A percentile compares a stretch with the other conserved stretches of the same genome.
phyloP scores from a whole-genome alignment of 2,329 filamentous ascomycete species.

The Monilinia polystroma region DNA sequence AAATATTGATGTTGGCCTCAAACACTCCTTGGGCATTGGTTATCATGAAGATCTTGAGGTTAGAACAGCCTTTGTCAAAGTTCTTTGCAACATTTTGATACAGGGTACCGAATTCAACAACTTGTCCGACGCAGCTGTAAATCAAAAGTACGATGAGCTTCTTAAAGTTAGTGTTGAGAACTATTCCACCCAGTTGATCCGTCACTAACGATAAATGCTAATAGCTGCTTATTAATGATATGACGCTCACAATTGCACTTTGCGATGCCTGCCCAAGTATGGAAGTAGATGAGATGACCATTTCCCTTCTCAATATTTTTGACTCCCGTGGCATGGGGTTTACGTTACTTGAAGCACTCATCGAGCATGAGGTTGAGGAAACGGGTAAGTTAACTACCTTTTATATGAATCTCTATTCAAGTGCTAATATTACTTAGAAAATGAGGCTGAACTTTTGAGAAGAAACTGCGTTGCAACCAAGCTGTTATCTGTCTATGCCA shows the following conservation, averaged over 20 bases:
- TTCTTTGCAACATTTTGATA: conserved; percentile 68
- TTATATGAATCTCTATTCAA: background rate
- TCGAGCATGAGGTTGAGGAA: conserved; percentile 67
- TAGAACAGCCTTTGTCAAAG: conserved; percentile 67
- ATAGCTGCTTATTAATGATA: conserved; percentile 60
- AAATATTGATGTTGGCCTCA: conserved; percentile 69
- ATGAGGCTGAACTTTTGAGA: conserved; percentile 65
- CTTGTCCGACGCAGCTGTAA: conserved; percentile 64
- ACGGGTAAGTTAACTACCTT: conserved; percentile 49
- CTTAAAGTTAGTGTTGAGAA: conserved; percentile 49
- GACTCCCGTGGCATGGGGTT: conserved; percentile 64
- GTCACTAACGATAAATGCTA: conserved; percentile 24
- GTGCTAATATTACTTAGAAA: conserved; percentile 47
- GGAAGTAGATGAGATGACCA: conserved; percentile 67
- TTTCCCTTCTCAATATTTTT: conserved; percentile 68
- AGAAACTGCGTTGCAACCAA: conserved; percentile 70
- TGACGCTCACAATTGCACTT: conserved; percentile 62
- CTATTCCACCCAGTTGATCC: conserved; percentile 19
- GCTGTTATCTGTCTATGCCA: conserved; percentile 69
- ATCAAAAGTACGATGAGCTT: conserved; percentile 66
- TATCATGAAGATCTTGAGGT: conserved; percentile 71
- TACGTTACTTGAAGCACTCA: conserved; percentile 62
- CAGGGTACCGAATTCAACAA: conserved; percentile 71
- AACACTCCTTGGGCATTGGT: conserved; percentile 67
- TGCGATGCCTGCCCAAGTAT: conserved; percentile 64